Evolutionary conservation across 2,329 filamentous ascomycete genomes (phyloP), one percentile per base, ranked within the genome.

Genomic region (Aspergillus ochraceus): DNA sequence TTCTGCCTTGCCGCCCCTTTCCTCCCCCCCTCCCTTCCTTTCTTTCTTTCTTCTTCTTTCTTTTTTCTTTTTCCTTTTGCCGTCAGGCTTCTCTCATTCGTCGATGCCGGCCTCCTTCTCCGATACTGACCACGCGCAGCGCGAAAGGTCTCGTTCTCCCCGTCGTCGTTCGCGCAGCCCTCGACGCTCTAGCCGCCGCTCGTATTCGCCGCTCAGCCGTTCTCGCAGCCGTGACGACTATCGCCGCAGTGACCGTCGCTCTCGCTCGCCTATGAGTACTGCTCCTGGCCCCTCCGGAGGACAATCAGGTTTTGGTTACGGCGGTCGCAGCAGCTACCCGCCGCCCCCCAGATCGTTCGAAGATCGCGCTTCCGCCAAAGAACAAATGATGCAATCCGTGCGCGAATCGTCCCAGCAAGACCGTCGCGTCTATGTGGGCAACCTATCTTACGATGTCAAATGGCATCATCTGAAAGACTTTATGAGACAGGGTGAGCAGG

Each of bases 391-490:
- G 91, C 90, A 88, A 80, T 92, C 87, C 75, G 89, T 97, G 71
- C 89, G 92, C 75, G 95, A 98, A 74, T 90, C 91, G 50, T 98
- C 95, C 63, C 95, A 98, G 78, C 95, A 99, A 81, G 95, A 99
- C 84, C 94, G 95, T 75, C 93, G 95, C 68, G 95, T 99, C 86
- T 99, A 99, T 78, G 95, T 99, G 77, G 95, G 95, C 80, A 99
- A 99, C 77, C 86, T 99, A 70, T 95, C 93, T 53, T 99, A 99
- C 83, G 95, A 99, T 84, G 95, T 99, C 78, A 99, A 99, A 84
- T 99, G 95, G 95, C 94, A 98, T 83, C 95, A 98, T 75, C 87
- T 99, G 65, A 99, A 99, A 84, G 95, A 99, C 83, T 98, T 98
- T 77, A 99, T 99, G 95, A 90, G 95, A 86, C 92, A 97, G 88